A percentile compares a stretch with the other conserved stretches of the same genome.
Conservation (phyloP, 2,329 filamentous ascomycete genomes). For the Alternaria angustiovoidea region DNA sequence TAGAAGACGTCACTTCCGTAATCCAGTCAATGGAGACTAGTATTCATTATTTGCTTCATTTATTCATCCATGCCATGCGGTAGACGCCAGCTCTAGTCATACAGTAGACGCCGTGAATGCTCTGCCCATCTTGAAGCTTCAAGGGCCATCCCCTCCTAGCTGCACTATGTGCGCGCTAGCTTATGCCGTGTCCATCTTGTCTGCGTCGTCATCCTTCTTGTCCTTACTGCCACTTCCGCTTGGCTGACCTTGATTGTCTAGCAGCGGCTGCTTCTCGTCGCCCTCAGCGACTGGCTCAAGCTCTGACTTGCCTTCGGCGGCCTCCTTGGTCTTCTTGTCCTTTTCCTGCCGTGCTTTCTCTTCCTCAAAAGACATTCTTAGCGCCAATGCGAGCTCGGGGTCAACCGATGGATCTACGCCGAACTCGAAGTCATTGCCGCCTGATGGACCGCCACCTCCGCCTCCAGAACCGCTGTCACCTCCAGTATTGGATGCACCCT, state of each 20-base stretch:
- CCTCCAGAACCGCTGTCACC: conserved; percentile 61
- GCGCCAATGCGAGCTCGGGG: conserved; percentile 89
- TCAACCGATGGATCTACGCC: conserved; percentile 91
- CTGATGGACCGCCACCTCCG: conserved; percentile 62
- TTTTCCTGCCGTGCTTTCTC: conserved; percentile 94
- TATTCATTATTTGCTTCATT: conserved; percentile 25
- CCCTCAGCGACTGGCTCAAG: conserved; percentile 83
- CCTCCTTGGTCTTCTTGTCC: conserved; percentile 77
- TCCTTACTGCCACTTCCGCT: conserved; percentile 65
- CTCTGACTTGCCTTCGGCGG: conserved; percentile 73
- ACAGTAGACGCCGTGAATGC: conserved; percentile 40
- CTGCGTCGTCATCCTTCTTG: conserved; percentile 65
- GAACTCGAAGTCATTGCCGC: conserved; percentile 77
- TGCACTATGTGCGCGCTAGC: conserved; percentile 3
- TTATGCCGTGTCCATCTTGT: conserved; percentile 93
- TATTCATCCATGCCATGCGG: conserved; percentile 26
- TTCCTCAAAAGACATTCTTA: conserved; percentile 98
- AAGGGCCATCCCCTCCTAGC: conserved; percentile 3
- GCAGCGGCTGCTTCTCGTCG: conserved; percentile 66
- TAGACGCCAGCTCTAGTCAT: conserved; percentile 32
- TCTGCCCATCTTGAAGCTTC: conserved; percentile 30
- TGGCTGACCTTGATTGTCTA: conserved; percentile 70
- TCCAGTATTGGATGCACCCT: conserved; percentile 68
- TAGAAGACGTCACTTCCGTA: not conserved
- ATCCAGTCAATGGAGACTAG: not conserved